Percentiles rank a stretch among this genome's conserved stretches.
Conservation (phyloP, 371 early-diverging fungal genomes). For the Rhizomucor pusillus region DNA sequence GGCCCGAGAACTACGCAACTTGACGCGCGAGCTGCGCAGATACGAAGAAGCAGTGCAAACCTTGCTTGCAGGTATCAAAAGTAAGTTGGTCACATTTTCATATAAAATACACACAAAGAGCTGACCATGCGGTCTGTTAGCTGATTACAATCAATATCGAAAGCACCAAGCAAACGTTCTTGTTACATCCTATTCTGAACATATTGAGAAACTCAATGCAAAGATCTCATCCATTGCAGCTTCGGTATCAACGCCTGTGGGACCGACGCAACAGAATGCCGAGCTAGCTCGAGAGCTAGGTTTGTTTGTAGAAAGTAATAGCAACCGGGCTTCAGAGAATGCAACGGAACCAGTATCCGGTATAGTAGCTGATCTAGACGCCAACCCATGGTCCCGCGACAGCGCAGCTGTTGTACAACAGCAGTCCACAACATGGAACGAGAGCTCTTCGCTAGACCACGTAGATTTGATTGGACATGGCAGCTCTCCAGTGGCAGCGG, state of each 20-base stretch:
- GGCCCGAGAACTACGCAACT: conserved; percentile 11
- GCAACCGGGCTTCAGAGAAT: background rate
- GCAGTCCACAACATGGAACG: conserved; percentile 4
- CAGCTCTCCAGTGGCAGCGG: background rate
- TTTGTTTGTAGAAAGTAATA: conserved; percentile 13
- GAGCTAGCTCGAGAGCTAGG: conserved; percentile 46
- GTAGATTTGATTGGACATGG: conserved; percentile 32
- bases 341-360: conserved; percentile 1
- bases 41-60: conserved; percentile 64
- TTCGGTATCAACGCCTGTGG: conserved; percentile 32
- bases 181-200: conserved; percentile 45
- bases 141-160: conserved; percentile 51
- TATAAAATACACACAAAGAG: background rate
- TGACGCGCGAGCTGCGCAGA: conserved; percentile 38
- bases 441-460: conserved; percentile 21
- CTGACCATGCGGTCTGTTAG: too few relatives aligned
- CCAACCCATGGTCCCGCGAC: conserved; percentile 46
- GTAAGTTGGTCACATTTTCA: conserved; percentile 28
- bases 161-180: conserved; percentile 50
- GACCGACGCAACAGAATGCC: conserved; percentile 30
- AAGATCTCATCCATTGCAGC: conserved; percentile 30
- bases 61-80: conserved; percentile 60
- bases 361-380: conserved; percentile 24
- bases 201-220: conserved; percentile 44
- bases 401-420: conserved; percentile 1